Base-by-base conservation (phyloP, 805 yeast genomes). In the Starmera pachycereana region DNA sequence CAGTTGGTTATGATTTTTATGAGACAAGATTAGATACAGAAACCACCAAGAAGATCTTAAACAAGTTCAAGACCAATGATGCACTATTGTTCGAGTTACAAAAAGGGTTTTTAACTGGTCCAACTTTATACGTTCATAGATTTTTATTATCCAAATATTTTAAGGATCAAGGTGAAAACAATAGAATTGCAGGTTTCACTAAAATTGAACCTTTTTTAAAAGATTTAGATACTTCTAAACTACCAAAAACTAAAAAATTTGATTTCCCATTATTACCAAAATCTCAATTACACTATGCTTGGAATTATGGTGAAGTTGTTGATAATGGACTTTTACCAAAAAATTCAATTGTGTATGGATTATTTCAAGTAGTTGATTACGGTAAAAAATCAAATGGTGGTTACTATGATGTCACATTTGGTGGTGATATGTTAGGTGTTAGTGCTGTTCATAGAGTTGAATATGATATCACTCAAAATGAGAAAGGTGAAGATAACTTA, bases 81-180 rank as follows among this genome's bases (percentile, higher is more conserved):
- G 57, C 49, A 31, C 25, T 50, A 6, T 37, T 52, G 9, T 42
- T 41, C 11, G 43, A 45, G 1, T 41, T 52, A 36, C 51, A 52
- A 34, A 48, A 39, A 27, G 54, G 52, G 2, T 35, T 47, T 9
- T 51, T 51, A 29, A 30, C 40, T 9, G 54, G 55, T 12, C 53
- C 54, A 27, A 47, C 54, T 7, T 37, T 52, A 8, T 44, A 42
- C 40, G 46, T 49, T 11, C 55, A 52, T 36, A 41, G 53, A 42
- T 45, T 45, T 25, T 14, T 52, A 13, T 37, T 51, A 12, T 37
- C 47, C 4, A 47, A 47, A 11, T 52, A 51, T 29, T 39, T 51
- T 14, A 43, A 51, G 27, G 35, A 36, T 5, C 38, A 40, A 9
- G 37, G 34, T 12, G 37, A 41, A 25, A 9, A 22, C 13, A 45